Percentiles rank a stretch among this genome's conserved stretches.
These are phyloP conservation scores for Eutrema salsugineum DNA, from an alignment of 441 rosid genomes.

Conservation along the genomic window DNA sequence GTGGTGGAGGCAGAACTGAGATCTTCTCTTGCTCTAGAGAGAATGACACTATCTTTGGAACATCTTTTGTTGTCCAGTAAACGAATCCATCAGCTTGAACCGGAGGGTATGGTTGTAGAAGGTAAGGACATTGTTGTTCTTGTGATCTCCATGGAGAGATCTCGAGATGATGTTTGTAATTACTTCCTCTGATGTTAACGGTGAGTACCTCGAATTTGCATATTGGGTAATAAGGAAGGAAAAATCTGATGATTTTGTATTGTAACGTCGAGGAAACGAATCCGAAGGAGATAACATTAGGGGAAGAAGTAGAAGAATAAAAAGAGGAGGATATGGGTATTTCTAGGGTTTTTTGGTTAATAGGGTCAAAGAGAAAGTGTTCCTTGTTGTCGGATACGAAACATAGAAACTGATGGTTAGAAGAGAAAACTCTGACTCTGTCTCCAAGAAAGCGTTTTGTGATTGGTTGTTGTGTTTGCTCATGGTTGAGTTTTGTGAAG, in stretches of 20 bases:
- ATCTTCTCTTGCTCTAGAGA: constrained; percentile 17
- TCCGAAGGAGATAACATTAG: constrained; percentile 6
- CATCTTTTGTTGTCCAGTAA: constrained; percentile 14
- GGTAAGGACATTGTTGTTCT: constrained; percentile 8
- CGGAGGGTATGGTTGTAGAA: constrained; percentile 3
- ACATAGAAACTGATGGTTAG: constrained; percentile 18
- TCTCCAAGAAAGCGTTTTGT: not conserved
- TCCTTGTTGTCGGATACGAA: constrained; percentile 12
- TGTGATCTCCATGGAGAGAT: constrained; percentile 7
- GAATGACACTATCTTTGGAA: constrained; percentile 19
- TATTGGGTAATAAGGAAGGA: not conserved
- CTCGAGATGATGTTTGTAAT: not conserved
- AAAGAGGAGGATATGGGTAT: not conserved
- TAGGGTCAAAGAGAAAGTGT: constrained; percentile 16
- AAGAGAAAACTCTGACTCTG: constrained; percentile 8
- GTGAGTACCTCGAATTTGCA: constrained; percentile 15
- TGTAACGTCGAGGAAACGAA: constrained; percentile 8
- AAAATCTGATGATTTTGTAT: constrained; percentile 12
- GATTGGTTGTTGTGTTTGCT: not conserved
- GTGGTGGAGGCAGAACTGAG: constrained; percentile 9
- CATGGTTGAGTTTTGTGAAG: not conserved
- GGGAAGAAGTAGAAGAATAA: not conserved
- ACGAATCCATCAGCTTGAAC: constrained; percentile 6
- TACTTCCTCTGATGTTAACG: not conserved
- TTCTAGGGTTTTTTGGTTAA: constrained; percentile 3